Percentiles rank a stretch among this genome's conserved stretches.
Conservation (phyloP, 192 early-diverging fungal species). For the Coemansia guatemalensis region DNA sequence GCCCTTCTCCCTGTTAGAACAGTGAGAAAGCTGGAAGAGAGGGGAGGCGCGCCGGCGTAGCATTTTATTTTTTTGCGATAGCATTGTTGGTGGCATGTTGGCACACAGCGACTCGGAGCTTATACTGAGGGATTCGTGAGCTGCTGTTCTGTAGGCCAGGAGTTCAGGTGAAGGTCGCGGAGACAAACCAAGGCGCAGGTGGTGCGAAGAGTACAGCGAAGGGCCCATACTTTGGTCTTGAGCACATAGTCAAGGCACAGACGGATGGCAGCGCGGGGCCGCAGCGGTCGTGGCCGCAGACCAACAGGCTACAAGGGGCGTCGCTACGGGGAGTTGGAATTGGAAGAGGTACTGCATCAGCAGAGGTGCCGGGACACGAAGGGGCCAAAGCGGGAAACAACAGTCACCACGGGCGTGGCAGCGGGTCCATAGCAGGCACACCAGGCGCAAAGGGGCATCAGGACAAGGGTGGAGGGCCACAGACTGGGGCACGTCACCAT, state of each 20-base stretch:
- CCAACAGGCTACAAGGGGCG: slow-evolving; percentile 9
- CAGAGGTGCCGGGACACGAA: neutral
- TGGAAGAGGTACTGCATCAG: neutral
- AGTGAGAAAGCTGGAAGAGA: neutral
- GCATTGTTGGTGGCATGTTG: neutral
- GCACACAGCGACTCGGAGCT: too few relatives aligned
- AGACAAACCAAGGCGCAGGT: slow-evolving; percentile 9
- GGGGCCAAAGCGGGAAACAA: neutral
- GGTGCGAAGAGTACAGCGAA: slow-evolving; percentile 2
- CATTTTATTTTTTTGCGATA: neutral
- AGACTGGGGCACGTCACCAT: slow-evolving; percentile 7
- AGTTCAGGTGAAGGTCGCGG: slow-evolving; percentile 32
- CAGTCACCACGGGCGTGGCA: neutral
- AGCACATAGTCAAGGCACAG: slow-evolving; percentile 19
- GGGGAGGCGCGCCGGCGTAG: neutral
- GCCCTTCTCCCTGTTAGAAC: neutral
- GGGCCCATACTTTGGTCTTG: slow-evolving; percentile 27
- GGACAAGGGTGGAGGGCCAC: slow-evolving; percentile 2
- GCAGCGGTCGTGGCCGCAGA: slow-evolving; percentile 28
- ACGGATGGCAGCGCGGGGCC: slow-evolving; percentile 22
- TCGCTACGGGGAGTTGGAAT: slow-evolving; percentile 12
- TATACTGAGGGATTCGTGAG: too few relatives aligned
- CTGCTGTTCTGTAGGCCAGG: slow-evolving; percentile 29
- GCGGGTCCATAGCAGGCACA: neutral
- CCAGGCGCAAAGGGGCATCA: neutral